Evolutionary conservation across 345 rosid species (phyloP).

Genomic region (Gossypium anomalum): DNA sequence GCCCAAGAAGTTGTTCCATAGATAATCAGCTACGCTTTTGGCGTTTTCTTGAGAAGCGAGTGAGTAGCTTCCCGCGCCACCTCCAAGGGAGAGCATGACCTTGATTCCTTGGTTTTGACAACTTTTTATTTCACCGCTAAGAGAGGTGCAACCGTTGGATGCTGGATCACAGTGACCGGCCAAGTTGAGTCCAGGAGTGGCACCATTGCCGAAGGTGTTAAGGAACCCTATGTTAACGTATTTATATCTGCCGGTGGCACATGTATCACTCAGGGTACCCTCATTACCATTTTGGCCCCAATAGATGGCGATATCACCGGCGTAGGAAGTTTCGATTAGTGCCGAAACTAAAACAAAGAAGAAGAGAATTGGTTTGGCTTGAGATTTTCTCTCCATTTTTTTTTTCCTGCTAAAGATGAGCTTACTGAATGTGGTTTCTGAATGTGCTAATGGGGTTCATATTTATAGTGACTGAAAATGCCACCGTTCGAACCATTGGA

Average conservation of each 20-base stretch:
- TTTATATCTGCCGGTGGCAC: constrained; percentile 40
- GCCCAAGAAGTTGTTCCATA: constrained; percentile 40
- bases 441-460: background rate
- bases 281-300: constrained; percentile 20
- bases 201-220: constrained; percentile 42
- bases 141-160: constrained; percentile 27
- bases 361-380: constrained; percentile 12
- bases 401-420: background rate
- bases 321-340: background rate
- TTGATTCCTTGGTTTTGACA: constrained; percentile 48
- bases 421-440: too few species aligned
- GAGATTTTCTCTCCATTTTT: background rate
- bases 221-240: constrained; percentile 54
- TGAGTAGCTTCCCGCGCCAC: constrained; percentile 39
- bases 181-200: constrained; percentile 38
- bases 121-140: constrained; percentile 28
- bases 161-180: constrained; percentile 54
- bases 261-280: constrained; percentile 40
- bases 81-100: constrained; percentile 56
- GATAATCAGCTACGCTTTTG: constrained; percentile 27
- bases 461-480: background rate
- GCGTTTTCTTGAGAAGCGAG: constrained; percentile 41
- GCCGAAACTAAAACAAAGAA: background rate
- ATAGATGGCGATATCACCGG: background rate
- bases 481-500: background rate